Evolutionary conservation across 805 yeast genomes (phyloP), one percentile per base, ranked within the genome.

Genomic region (Ogataea siamensis): DNA sequence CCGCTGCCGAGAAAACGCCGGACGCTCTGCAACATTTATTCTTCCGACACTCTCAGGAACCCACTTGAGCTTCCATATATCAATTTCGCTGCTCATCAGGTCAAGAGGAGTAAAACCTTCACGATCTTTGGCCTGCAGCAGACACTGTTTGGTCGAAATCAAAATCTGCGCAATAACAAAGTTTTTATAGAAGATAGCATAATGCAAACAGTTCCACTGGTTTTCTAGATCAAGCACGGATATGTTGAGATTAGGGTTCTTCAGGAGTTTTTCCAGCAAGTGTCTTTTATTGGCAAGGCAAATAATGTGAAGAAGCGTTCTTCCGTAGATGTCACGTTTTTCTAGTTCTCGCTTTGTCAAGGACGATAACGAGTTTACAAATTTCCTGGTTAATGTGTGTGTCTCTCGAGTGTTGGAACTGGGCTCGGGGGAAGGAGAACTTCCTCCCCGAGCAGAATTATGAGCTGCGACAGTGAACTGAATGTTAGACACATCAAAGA

Each of bases 141-240:
- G 55, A 1, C 61, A 52, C 22, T 38, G 42, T 2, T 42, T 32
- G 3, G 47, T 25, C 4, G 51, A 39, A 7, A 76, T 37, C 7
- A 78, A 47, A 6, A 60, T 58, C 37, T 68, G 71, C 7, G 81
- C 78, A 53, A 83, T 73, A 13, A 71, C 53, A 28, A 81, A 61
- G 38, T 81, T 68, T 22, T 78, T 83, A 45, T 73, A 63, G 47
- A 67, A 75, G 10, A 84, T 63, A 4, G 87, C 76, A 43, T 78
- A 74, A 58, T 89, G 96, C 19, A 89, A 65, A 17, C 87, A 76
- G 28, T 85, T 83, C 83, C 94, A 88, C 2, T 87, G 83, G 54
- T 76, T 86, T 58, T 88, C 96, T 36, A 65, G 66, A 57, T 89
- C 96, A 2, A 67, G 60, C 0, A 71, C 51, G 3, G 62, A 49